Conservation (phyloP, 2,329 filamentous ascomycete genomes). For the Colletotrichum aenigma region DNA sequence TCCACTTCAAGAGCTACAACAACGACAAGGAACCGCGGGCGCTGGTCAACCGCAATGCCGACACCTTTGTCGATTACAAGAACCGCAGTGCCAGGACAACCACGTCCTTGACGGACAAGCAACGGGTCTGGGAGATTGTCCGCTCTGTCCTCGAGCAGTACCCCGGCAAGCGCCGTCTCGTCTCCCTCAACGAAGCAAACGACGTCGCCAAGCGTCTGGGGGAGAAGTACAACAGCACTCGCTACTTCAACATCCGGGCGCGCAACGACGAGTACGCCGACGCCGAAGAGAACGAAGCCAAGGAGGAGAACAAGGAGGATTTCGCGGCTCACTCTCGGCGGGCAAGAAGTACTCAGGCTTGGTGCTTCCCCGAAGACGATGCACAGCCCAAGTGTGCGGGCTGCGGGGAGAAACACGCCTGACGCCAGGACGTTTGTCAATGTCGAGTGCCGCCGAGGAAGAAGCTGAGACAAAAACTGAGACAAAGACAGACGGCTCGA, state of each 20-base stretch:
- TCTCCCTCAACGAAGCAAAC: conserved; percentile 60
- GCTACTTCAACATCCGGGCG: conserved; percentile 39
- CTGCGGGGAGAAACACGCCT: not conserved
- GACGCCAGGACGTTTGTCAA: not conserved
- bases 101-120: not conserved
- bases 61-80: conserved; percentile 10
- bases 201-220: conserved; percentile 62
- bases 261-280: conserved; percentile 29
- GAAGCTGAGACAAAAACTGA: not conserved
- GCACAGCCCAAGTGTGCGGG: not conserved
- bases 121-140: conserved; percentile 24
- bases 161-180: conserved; percentile 49
- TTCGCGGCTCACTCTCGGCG: conserved; percentile 28
- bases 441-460: not conserved
- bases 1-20: not conserved
- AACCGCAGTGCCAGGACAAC: not conserved
- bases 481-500: not conserved
- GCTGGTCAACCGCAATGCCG: not conserved
- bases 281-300: conserved; percentile 27
- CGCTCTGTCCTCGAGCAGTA: conserved; percentile 29
- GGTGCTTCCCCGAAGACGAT: not conserved
- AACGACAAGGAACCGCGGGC: not conserved
- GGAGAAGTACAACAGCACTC: conserved; percentile 46
- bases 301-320: conserved; percentile 28
- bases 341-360: not conserved